A percentile compares a stretch with the other conserved stretches of the same genome.
phyloP scores from a whole-genome alignment of 1,139 yeast genomes.

The Hyphopichia burtonii region DNA sequence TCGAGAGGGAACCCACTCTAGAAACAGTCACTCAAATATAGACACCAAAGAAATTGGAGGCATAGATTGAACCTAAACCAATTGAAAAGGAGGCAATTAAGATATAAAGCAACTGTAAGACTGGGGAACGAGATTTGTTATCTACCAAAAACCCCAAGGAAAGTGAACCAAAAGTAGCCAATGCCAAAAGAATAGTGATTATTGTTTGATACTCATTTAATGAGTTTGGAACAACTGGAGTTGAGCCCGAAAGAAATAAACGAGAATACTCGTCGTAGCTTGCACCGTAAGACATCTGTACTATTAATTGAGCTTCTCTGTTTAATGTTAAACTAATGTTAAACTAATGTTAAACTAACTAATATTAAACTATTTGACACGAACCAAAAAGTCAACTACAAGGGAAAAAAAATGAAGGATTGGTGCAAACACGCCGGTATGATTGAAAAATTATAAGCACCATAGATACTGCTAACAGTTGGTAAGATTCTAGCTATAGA shows the following conservation, averaged over 20 bases:
- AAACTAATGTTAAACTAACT: no score
- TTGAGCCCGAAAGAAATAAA: constrained; percentile 22
- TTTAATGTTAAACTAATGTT: no score
- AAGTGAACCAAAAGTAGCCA: constrained; percentile 33
- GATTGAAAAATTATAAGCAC: no score
- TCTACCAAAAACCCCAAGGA: constrained; percentile 38
- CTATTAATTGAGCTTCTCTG: neutral
- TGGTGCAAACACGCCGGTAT: neutral
- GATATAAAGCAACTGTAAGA: constrained; percentile 29
- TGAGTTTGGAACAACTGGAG: constrained; percentile 21
- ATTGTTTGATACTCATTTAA: constrained; percentile 7
- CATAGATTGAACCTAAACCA: constrained; percentile 37
- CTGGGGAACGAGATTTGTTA: constrained; percentile 28
- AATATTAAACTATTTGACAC: neutral
- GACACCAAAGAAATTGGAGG: constrained; percentile 46
- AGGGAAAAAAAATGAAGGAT: no score
- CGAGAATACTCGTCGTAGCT: constrained; percentile 29
- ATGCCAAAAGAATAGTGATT: constrained; percentile 8
- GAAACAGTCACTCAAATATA: no score
- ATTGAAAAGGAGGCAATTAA: constrained; percentile 38
- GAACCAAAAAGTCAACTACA: neutral
- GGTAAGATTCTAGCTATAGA: no score
- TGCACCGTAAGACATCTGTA: constrained; percentile 25
- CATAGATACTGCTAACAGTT: no score
- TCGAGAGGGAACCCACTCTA: no score